phyloP scores from a whole-genome alignment of 805 yeast genomes.

The Suhomyces kilbournensis region DNA sequence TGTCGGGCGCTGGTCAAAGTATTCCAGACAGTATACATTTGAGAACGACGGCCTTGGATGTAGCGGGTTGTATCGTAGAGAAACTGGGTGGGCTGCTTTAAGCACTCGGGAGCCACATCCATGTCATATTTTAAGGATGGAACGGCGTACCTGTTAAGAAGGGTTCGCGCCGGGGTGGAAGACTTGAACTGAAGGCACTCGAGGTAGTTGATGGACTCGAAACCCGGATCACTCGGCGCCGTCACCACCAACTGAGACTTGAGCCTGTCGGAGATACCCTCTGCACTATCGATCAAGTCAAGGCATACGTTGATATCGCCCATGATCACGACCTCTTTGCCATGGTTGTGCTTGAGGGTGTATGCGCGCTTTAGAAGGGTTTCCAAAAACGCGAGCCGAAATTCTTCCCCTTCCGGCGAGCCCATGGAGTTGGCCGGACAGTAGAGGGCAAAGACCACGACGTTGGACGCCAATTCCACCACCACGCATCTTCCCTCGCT shows the following conservation, averaged over 20 bases:
- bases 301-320: slow-evolving; percentile 87
- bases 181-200: slow-evolving; percentile 36
- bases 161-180: slow-evolving; percentile 25
- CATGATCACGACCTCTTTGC: slow-evolving; percentile 72
- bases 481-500: slow-evolving; percentile 81
- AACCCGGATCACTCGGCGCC: slow-evolving; percentile 19
- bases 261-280: slow-evolving; percentile 47
- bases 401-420: slow-evolving; percentile 63
- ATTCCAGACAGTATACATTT: slow-evolving; percentile 92
- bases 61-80: slow-evolving; percentile 60
- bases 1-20: slow-evolving; percentile 73
- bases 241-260: slow-evolving; percentile 13
- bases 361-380: slow-evolving; percentile 60
- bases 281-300: slow-evolving; percentile 82
- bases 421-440: slow-evolving; percentile 89
- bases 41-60: slow-evolving; percentile 52
- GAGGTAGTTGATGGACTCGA: slow-evolving; percentile 24
- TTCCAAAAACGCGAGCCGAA: slow-evolving; percentile 55
- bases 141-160: slow-evolving; percentile 27
- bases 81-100: slow-evolving; percentile 20
- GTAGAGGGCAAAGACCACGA: slow-evolving; percentile 65
- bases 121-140: slow-evolving; percentile 16
- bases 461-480: slow-evolving; percentile 62
- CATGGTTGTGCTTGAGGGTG: slow-evolving; percentile 44
- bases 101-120: slow-evolving; percentile 12